Conservation (phyloP, 1,139 yeast genomes). For the Yamadazyma epiphylla region DNA sequence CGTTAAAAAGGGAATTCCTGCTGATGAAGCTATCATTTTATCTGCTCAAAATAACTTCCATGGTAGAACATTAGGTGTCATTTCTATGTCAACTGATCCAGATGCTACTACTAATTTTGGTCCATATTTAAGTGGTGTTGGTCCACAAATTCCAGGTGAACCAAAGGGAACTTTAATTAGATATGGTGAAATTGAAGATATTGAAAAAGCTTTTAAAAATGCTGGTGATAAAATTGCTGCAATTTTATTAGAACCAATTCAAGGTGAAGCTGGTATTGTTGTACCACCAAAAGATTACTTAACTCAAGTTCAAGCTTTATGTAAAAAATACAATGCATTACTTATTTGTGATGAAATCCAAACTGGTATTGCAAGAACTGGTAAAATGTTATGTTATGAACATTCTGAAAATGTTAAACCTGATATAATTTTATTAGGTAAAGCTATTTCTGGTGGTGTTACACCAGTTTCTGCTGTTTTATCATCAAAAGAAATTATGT, state of each 20-base stretch:
- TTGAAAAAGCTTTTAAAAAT: constrained; percentile 73
- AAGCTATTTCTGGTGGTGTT: constrained; percentile 95
- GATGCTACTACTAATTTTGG: constrained; percentile 90
- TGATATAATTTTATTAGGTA: constrained; percentile 83
- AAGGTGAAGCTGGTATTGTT: constrained; percentile 98
- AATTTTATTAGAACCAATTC: constrained; percentile 89
- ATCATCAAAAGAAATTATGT: constrained; percentile 85
- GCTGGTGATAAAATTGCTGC: constrained; percentile 94
- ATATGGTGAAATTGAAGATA: constrained; percentile 81
- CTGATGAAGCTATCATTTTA: constrained; percentile 79
- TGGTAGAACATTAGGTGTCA: constrained; percentile 93
- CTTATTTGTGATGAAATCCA: constrained; percentile 96
- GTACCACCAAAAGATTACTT: constrained; percentile 88
- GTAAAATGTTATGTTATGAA: constrained; percentile 87
- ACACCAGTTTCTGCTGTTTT: constrained; percentile 89
- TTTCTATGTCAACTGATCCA: constrained; percentile 94
- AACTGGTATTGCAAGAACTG: constrained; percentile 97
- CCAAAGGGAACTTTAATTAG: constrained; percentile 53
- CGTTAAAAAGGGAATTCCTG: constrained; percentile 77
- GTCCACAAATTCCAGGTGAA: constrained; percentile 73
- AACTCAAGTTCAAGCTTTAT: constrained; percentile 65
- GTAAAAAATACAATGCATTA: constrained; percentile 79
- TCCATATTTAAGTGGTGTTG: constrained; percentile 81
- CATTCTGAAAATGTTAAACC: constrained; percentile 80
- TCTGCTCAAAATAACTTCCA: constrained; percentile 91